Conservation (phyloP, 495 filamentous ascomycete species). For the Annulohypoxylon maeteangense region DNA sequence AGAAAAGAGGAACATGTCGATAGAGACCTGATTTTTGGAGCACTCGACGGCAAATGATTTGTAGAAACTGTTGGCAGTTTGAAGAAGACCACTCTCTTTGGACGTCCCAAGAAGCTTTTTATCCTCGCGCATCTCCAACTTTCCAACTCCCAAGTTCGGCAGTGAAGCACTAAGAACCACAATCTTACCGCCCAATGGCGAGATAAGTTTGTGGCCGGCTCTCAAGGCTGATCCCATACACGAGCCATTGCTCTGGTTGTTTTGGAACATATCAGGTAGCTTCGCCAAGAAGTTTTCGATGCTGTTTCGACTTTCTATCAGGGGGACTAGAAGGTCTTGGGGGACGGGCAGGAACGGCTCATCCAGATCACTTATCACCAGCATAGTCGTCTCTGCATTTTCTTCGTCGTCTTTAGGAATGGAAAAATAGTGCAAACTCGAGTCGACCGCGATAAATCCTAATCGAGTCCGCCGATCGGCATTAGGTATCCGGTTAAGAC, state of each 20-base stretch:
- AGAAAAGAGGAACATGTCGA: conserved; percentile 99
- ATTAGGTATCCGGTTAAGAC: conserved; percentile 95
- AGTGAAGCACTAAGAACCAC: conserved; percentile 87
- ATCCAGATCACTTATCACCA: conserved; percentile 94
- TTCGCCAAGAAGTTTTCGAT: conserved; percentile 92
- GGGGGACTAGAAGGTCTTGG: conserved; percentile 88
- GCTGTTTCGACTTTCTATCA: conserved; percentile 88
- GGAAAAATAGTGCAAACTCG: conserved; percentile 93
- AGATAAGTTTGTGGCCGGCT: conserved; percentile 94
- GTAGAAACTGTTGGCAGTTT: conserved; percentile 95
- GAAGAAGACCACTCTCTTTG: conserved; percentile 86
- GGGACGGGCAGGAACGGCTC: conserved; percentile 96
- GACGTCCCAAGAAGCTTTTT: conserved; percentile 95
- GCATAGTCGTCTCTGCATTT: conserved; percentile 83
- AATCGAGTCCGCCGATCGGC: conserved; percentile 91
- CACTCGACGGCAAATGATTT: conserved; percentile 99
- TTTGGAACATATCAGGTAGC: conserved; percentile 95
- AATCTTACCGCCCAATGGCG: conserved; percentile 92
- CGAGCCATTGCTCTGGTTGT: conserved; percentile 84
- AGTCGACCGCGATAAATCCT: conserved; percentile 96
- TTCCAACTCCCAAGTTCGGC: conserved; percentile 90
- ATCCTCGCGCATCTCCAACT: conserved; percentile 93
- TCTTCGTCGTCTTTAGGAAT: conserved; percentile 89
- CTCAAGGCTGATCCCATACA: conserved; percentile 94
- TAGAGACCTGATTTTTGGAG: conserved; percentile 97